phyloP scores from a whole-genome alignment of 495 filamentous ascomycete genomes.

The Hypoxylon fragiforme region DNA sequence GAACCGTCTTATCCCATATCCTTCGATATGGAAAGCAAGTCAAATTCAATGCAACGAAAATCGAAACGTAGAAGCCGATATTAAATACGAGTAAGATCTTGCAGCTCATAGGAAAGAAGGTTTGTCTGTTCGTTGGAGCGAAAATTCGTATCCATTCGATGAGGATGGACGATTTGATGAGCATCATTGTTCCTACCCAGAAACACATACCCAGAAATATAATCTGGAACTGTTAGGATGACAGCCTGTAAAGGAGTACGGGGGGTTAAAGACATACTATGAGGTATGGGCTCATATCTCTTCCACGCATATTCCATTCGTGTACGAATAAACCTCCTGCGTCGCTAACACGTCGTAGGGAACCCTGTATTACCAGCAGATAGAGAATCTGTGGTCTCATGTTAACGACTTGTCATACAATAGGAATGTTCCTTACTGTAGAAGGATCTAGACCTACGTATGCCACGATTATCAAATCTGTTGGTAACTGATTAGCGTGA shows the following conservation, averaged over 20 bases:
- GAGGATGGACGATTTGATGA: background rate
- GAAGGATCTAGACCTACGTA: background rate
- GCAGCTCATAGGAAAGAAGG: background rate
- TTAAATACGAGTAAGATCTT: background rate
- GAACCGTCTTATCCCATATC: conserved; percentile 32
- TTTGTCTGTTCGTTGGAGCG: background rate
- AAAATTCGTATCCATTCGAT: conserved; percentile 3
- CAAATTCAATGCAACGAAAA: conserved; percentile 32
- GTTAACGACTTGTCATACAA: background rate
- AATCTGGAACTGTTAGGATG: too few species aligned
- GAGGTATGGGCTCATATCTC: background rate
- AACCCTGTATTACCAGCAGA: background rate
- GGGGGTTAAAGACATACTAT: background rate
- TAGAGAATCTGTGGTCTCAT: too few species aligned
- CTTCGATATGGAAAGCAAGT: conserved; percentile 43
- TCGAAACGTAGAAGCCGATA: background rate
- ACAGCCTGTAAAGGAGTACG: too few species aligned
- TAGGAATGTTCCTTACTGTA: background rate
- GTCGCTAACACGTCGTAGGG: background rate
- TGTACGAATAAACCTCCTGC: conserved; percentile 1
- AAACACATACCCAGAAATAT: background rate
- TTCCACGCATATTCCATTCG: background rate
- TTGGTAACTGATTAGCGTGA: background rate
- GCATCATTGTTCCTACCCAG: too few species aligned
- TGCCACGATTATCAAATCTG: background rate